phyloP scores from a whole-genome alignment of 768 basidiomycete species.

The Pseudohyphozyma bogoriensis region DNA sequence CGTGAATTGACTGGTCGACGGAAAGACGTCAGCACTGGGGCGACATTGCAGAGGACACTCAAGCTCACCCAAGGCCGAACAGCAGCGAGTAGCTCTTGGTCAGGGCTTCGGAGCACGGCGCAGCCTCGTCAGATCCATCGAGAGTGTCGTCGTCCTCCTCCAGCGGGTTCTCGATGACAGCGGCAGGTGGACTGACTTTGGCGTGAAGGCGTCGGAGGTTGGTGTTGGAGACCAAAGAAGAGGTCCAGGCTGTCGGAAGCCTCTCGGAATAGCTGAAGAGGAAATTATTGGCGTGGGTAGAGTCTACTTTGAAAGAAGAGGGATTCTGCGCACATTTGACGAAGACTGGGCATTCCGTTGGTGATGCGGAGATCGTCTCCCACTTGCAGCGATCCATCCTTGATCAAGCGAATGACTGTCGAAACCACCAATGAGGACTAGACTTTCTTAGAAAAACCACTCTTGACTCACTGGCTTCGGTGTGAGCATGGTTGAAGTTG shows the following conservation, averaged over 20 bases:
- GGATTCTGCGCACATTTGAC: constrained; percentile 9
- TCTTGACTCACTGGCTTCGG: too few relatives aligned
- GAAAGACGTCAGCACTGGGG: not conserved
- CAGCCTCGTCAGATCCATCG: not conserved
- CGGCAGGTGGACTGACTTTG: not conserved
- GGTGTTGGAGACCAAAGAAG: constrained; percentile 14
- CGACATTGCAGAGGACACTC: too few relatives aligned
- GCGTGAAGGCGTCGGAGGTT: constrained; percentile 12
- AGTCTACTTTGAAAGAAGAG: too few relatives aligned
- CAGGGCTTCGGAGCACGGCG: constrained; percentile 18
- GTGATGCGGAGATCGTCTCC: constrained; percentile 24
- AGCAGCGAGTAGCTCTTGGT: constrained; percentile 26
- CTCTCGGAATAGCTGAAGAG: constrained; percentile 18
- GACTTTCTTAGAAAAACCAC: too few relatives aligned
- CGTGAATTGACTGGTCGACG: constrained; percentile 10
- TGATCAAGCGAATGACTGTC: constrained; percentile 50
- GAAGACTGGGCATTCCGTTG: constrained; percentile 20
- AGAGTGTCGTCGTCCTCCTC: not conserved
- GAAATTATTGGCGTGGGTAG: not conserved
- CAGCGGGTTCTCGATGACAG: not conserved
- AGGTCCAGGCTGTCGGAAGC: constrained; percentile 25
- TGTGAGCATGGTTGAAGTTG: constrained; percentile 97
- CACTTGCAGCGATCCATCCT: constrained; percentile 24
- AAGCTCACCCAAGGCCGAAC: constrained; percentile 18
- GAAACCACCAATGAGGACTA: too few relatives aligned